Percentiles rank a stretch among this genome's conserved stretches.
Conservation (phyloP, 805 yeast genomes). For the Cyberlindnera misumaiensis region DNA sequence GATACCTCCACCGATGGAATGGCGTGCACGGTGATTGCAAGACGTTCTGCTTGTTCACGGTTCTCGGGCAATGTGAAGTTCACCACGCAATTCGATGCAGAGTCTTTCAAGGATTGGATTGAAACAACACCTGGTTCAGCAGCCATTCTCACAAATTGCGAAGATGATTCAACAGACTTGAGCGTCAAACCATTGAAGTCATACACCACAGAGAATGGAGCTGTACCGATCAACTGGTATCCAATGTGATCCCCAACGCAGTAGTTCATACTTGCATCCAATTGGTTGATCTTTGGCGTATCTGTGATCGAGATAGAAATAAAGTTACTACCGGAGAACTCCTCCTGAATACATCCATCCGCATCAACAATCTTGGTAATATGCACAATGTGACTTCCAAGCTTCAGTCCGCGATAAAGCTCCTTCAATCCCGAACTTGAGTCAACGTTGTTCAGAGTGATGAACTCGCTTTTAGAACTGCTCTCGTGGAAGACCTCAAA, state of each 20-base stretch:
- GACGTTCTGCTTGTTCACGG: conserved; percentile 25
- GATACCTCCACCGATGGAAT: conserved; percentile 76
- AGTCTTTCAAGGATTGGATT: conserved; percentile 65
- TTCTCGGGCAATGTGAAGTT: conserved; percentile 40
- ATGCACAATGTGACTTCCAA: conserved; percentile 66
- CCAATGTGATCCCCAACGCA: conserved; percentile 92
- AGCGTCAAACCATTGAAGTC: conserved; percentile 58
- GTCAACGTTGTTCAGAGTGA: conserved; percentile 38
- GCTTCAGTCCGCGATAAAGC: conserved; percentile 43
- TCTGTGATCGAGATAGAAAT: conserved; percentile 62
- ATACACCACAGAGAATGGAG: conserved; percentile 76
- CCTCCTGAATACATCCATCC: conserved; percentile 56
- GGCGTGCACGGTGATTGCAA: conserved; percentile 40
- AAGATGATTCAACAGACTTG: conserved; percentile 44
- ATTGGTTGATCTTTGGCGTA: conserved; percentile 57
- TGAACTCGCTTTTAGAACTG: conserved; percentile 43
- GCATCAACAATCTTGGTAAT: conserved; percentile 56
- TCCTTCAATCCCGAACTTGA: conserved; percentile 32
- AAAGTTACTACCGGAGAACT: conserved; percentile 35
- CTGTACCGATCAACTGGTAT: conserved; percentile 66
- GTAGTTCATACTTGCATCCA: conserved; percentile 41
- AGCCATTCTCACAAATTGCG: conserved; percentile 63
- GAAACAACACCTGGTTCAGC: conserved; percentile 73
- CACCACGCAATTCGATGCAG: conserved; percentile 66
- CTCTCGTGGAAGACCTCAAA: conserved; percentile 55